phyloP scores from a whole-genome alignment of 306 rosid genomes.

The Trifolium repens region DNA sequence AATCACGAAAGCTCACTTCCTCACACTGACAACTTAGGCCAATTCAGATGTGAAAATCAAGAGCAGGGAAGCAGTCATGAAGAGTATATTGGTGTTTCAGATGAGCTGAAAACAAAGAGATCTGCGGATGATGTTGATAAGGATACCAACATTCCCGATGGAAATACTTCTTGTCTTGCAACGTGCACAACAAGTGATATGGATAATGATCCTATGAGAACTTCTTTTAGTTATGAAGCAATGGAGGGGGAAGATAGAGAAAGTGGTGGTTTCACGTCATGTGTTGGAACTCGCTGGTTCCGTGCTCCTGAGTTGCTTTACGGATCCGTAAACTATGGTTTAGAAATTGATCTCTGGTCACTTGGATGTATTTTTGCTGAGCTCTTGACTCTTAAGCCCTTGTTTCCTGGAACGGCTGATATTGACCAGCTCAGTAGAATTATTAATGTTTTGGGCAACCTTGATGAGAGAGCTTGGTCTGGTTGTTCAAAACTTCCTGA shows the following conservation, averaged over 20 bases:
- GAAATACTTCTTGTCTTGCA: conserved; percentile 81
- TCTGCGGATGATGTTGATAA: conserved; percentile 51
- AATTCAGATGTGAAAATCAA: conserved; percentile 43
- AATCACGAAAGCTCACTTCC: conserved; percentile 42
- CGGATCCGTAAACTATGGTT: conserved; percentile 74
- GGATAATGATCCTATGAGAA: conserved; percentile 72
- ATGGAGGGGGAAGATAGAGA: conserved; percentile 59
- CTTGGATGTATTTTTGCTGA: conserved; percentile 91
- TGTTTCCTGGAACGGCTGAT: conserved; percentile 88
- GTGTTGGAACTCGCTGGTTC: conserved; percentile 98
- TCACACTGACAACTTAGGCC: conserved; percentile 42
- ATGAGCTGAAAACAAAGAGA: conserved; percentile 66
- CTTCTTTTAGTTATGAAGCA: conserved; percentile 58
- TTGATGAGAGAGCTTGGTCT: conserved; percentile 82
- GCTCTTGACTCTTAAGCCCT: conserved; percentile 74
- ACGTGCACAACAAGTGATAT: conserved; percentile 80
- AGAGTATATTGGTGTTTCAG: conserved; percentile 69
- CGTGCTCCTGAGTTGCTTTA: conserved; percentile 95
- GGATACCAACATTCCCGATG: conserved; percentile 59
- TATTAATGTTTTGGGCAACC: conserved; percentile 76
- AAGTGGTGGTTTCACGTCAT: conserved; percentile 72
- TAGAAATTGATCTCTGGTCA: conserved; percentile 93
- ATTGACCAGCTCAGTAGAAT: conserved; percentile 91
- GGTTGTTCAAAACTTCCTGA: conserved; percentile 87
- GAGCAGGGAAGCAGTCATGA: conserved; percentile 58